Base-by-base conservation (phyloP, 495 filamentous ascomycete species). In the Endocarpon pusillum region DNA sequence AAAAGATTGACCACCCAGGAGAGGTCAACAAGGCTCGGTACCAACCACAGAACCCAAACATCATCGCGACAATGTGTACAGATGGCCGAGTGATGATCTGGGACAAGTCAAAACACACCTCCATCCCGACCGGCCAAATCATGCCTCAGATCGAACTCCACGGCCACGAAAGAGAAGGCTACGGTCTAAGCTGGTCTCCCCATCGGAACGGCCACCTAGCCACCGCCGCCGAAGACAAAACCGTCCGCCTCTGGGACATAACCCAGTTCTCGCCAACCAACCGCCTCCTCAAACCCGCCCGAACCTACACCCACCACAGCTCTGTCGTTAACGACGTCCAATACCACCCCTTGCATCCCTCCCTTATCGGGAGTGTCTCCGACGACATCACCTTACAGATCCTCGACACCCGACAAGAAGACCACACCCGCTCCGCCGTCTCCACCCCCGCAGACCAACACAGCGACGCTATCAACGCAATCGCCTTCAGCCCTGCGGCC, bases 11-110 rank as follows among this genome's bases (percentile, higher is more conserved):
- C 43, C 91, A 99, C 53, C 81, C 83, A 16, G 81, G 81, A 21
- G 91, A 99, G 51, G 84, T 99, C 46, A 99, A 99, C 64, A 99
- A 96, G 55, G 91, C 91, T 1, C 73, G 91, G 38, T 94, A 96
- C 53, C 84, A 91, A 55, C 91, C 89, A 10, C 87, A 96, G 53
- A 99, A 99, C 43, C 89, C 89, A 5, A 81, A 99, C 44, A 72
- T 99, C 34, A 94, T 99, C 43, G 91, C 89, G 12, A 93, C 91
- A 1, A 78, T 94, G 66, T 81, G 81, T 19, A 72, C 78, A 8
- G 84, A 94, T 53, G 80, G 80, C 25, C 74, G 71, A 42, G 78
- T 93, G 19, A 69, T 94, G 57, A 74, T 99, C 40, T 99, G 85
- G 57, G 91, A 99, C 57, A 73, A 83, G 39, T 91, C 91, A 32